Base-by-base conservation (phyloP, 2,329 filamentous ascomycete genomes). In the Cladosporium sp. region DNA sequence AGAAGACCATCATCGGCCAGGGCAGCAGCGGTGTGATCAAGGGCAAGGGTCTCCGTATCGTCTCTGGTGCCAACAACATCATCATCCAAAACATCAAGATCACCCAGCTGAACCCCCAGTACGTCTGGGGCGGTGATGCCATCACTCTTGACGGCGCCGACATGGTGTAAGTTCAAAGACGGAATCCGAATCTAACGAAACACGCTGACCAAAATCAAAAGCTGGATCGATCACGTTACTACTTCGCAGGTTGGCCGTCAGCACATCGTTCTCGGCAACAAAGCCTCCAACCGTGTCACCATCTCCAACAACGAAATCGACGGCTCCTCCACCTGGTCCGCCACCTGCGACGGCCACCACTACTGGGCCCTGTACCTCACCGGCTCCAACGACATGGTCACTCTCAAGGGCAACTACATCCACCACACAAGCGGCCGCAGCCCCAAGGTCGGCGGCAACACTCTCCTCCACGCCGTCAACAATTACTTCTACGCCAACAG, bases 281-380 rank as follows among this genome's bases (percentile, higher is more conserved):
- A 73, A 2, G 81, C 84, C 59, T 82, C 80, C 70, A 81, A 81
- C 75, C 83, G 84, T 38, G 83, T 88, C 21, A 86, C 85, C 41
- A 81, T 88, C 74, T 85, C 85, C 71, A 87, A 87, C 82, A 80
- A 74, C 77, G 83, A 85, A 73, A 83, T 88, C 69, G 82, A 88
- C 72, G 86, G 86, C 51, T 72, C 73, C 24, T 81, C 81, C 49
- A 75, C 77, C 24, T 87, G 80, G 78, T 87, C 85, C 10, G 81
- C 86, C 4, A 85, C 81, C 59, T 88, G 86, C 75, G 79, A 87
- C 71, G 80, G 78, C 47, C 81, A 85, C 75, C 85, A 87, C 78
- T 87, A 88, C 82, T 88, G 86, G 84, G 81, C 77, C 24, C 74
- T 87, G 69, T 86, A 85, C 78, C 79, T 87, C 41, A 81, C 80